Evolutionary conservation across 2,329 filamentous ascomycete species (phyloP), one percentile per base, ranked within the genome.

Genomic region (Uncinocarpus reesii): DNA sequence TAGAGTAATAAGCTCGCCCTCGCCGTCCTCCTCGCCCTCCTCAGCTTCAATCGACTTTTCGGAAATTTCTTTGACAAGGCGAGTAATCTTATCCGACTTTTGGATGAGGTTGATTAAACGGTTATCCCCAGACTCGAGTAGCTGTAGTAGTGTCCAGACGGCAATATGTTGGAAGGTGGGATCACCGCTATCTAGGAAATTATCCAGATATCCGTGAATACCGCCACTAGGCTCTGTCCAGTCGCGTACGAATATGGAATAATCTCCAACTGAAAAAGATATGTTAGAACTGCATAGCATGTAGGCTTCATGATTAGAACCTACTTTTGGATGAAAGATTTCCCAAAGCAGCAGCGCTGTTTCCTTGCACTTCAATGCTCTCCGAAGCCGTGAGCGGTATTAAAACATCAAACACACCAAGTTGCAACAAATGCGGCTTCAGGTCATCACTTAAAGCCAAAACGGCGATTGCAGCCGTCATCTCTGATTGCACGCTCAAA

Each of bases 401-500:
- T 49, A 98, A 71, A 10, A 96, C 89, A 61, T 95, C 92, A 61
- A 96, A 96, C 1, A 98, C 90, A 18, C 90, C 92, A 1, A 96
- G 76, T 52, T 86, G 89, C 47, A 98, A 72, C 10, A 98, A 76
- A 62, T 94, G 86, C 3, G 85, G 80, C 70, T 98, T 98, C 50
- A 98, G 77, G 55, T 98, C 92, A 60, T 98, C 92, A 58, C 90
- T 95, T 44, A 98, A 72, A 15, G 92, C 92, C 54, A 98, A 76
- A 11, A 98, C 92, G 31, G 92, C 92, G 66, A 98, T 95, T 1
- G 92, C 92, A n/a, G 92, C 92, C 3, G 92, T 98, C 92, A 98
- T 98, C 67, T 98, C 92, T 1, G 89, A 95, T 65, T 98, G 92
- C 2, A 98, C 92, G 32, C 86, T 90, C 42, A 96, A 77, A 0